These are phyloP conservation scores for Cutaneotrichosporon sp. DNA, from an alignment of 1,284 basidiomycete species.

Conservation along the genomic window DNA sequence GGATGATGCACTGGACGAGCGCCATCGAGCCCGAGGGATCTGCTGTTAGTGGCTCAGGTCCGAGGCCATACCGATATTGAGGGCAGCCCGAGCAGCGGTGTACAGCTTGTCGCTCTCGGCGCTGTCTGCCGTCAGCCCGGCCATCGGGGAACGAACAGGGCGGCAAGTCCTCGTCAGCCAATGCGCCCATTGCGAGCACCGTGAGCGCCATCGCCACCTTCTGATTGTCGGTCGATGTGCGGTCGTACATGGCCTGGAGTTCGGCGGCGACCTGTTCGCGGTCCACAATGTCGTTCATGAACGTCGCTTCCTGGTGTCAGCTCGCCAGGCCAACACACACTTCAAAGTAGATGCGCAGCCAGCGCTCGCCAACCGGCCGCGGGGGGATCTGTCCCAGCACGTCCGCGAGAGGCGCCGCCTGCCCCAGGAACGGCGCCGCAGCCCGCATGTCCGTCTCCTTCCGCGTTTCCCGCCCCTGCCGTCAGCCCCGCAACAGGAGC, in stretches of 20 bases:
- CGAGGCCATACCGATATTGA: no score
- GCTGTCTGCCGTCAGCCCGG: no score
- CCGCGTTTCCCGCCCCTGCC: neutral
- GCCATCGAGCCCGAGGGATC: slow-evolving; percentile 16
- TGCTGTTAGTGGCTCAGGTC: no score
- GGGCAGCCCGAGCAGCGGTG: slow-evolving; percentile 14
- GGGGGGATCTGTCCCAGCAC: slow-evolving; percentile 5
- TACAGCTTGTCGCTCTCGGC: slow-evolving; percentile 12
- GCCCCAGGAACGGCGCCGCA: neutral
- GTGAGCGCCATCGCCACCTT: slow-evolving; percentile 21
- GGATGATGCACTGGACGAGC: slow-evolving; percentile 22
- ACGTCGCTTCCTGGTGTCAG: slow-evolving; percentile 12
- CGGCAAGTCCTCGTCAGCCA: slow-evolving; percentile 17
- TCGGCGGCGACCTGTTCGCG: slow-evolving; percentile 6
- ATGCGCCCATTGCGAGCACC: slow-evolving; percentile 23
- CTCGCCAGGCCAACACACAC: neutral
- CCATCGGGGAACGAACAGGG: no score
- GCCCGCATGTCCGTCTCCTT: neutral
- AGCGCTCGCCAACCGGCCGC: neutral
- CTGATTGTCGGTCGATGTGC: slow-evolving; percentile 14
- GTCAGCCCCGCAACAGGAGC: neutral
- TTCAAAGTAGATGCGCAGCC: slow-evolving; percentile 14
- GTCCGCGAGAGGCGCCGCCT: neutral
- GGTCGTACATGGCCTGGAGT: slow-evolving; percentile 4
- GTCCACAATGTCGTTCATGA: slow-evolving; percentile 20